Conservation (phyloP, 192 early-diverging fungal genomes). For the Mortierella antarctica region DNA sequence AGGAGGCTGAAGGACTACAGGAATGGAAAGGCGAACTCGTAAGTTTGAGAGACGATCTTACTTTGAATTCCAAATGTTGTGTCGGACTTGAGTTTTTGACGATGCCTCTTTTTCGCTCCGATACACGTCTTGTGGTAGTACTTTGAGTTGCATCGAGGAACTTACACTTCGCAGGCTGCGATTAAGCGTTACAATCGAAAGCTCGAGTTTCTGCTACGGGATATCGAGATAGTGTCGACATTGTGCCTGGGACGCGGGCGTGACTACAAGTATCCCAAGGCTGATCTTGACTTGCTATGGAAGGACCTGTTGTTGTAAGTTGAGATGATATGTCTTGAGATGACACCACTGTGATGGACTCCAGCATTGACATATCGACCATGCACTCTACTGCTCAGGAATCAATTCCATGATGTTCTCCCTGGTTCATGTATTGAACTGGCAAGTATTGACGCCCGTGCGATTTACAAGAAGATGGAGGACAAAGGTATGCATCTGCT, state of each 20-base stretch:
- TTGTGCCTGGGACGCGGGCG: conserved; percentile 8
- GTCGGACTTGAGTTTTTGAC: conserved; percentile 8
- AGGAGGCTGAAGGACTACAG: conserved; percentile 73
- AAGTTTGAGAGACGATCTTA: conserved; percentile 15
- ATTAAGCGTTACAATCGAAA: conserved; percentile 90
- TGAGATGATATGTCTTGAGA: neutral
- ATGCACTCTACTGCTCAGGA: conserved; percentile 39
- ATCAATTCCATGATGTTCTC: conserved; percentile 98
- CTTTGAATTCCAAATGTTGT: neutral
- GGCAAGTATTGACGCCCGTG: conserved; percentile 89
- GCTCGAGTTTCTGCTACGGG: conserved; percentile 84
- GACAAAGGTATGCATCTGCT: conserved; percentile 9
- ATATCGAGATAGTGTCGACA: conserved; percentile 82
- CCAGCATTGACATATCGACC: too few species aligned
- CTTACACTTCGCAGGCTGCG: conserved; percentile 92
- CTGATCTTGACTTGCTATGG: conserved; percentile 86
- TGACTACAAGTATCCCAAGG: conserved; percentile 72
- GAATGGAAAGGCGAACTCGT: conserved; percentile 96
- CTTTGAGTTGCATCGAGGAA: conserved; percentile 98
- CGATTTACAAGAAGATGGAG: conserved; percentile 57
- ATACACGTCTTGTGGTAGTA: conserved; percentile 61
- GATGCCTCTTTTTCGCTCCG: neutral
- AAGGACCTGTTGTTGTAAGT: conserved; percentile 84
- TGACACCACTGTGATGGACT: too few species aligned
- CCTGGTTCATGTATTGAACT: conserved; percentile 92